These are phyloP conservation scores for Metarhizium guizhouense DNA, from an alignment of 2,329 filamentous ascomycete genomes.

Conservation along the genomic window DNA sequence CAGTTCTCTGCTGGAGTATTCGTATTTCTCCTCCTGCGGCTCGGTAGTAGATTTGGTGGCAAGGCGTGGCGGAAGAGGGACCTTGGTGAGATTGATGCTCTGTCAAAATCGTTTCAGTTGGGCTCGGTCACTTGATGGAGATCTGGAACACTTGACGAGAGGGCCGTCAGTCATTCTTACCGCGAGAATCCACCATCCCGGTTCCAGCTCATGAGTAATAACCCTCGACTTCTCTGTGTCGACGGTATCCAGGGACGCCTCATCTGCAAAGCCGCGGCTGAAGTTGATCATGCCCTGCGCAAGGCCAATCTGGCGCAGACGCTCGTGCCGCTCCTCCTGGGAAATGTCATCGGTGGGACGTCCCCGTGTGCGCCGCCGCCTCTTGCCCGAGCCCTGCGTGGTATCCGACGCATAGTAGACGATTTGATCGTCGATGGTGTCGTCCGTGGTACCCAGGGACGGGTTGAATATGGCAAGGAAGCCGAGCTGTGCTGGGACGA, in stretches of 20 bases:
- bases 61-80: conserved; percentile 51
- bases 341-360: conserved; percentile 35
- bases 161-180: conserved; percentile 42
- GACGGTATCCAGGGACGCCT: conserved; percentile 68
- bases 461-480: conserved; percentile 97
- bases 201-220: conserved; percentile 77
- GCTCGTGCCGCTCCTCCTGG: conserved; percentile 70
- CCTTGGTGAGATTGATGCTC: conserved; percentile 66
- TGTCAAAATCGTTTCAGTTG: conserved; percentile 6
- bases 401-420: conserved; percentile 77
- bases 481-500: conserved; percentile 68
- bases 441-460: conserved; percentile 53
- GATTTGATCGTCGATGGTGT: conserved; percentile 66
- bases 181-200: conserved; percentile 91
- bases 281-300: conserved; percentile 97
- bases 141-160: background rate
- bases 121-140: background rate
- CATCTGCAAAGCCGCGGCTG: conserved; percentile 75
- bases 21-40: conserved; percentile 39
- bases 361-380: conserved; percentile 31
- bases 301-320: conserved; percentile 83
- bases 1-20: conserved; percentile 87
- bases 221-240: conserved; percentile 87
- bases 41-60: conserved; percentile 28
- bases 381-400: conserved; percentile 29